phyloP scores from a whole-genome alignment of 495 filamentous ascomycete species.

The Aspergillus ostianus region DNA sequence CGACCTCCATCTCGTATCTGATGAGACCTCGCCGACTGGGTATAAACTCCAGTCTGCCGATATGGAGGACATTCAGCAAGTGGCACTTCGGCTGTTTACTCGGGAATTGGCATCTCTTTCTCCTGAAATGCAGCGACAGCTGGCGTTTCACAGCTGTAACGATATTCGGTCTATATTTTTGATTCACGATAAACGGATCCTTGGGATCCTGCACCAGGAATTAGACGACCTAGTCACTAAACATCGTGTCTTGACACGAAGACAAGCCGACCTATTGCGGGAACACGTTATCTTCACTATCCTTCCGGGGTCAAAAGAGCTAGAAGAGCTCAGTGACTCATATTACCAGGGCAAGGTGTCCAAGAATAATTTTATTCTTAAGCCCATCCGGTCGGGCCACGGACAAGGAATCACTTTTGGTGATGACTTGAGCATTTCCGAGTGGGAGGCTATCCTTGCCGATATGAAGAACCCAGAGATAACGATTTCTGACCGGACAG shows the following conservation, averaged over 20 bases:
- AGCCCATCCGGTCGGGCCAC: slow-evolving; percentile 28
- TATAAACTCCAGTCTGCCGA: too few relatives aligned
- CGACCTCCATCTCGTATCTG: too few relatives aligned
- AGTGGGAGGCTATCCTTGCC: slow-evolving; percentile 18
- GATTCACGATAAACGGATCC: slow-evolving; percentile 40
- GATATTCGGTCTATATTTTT: slow-evolving; percentile 37
- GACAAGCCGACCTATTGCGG: slow-evolving; percentile 25
- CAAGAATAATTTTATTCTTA: slow-evolving; percentile 32
- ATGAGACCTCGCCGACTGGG: too few relatives aligned
- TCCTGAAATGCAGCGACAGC: slow-evolving; percentile 24
- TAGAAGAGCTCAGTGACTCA: neutral
- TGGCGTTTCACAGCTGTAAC: slow-evolving; percentile 31
- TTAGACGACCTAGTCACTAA: slow-evolving; percentile 22
- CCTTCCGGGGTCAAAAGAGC: slow-evolving; percentile 12
- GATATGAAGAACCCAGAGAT: slow-evolving; percentile 2
- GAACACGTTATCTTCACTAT: slow-evolving; percentile 15
- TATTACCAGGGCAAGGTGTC: neutral
- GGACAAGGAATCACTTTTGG: slow-evolving; percentile 40
- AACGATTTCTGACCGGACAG: neutral
- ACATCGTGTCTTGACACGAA: slow-evolving; percentile 18
- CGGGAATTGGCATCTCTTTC: slow-evolving; percentile 25
- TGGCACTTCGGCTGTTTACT: slow-evolving; percentile 34
- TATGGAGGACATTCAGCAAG: slow-evolving; percentile 28
- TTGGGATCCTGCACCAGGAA: slow-evolving; percentile 36
- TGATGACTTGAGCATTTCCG: slow-evolving; percentile 20